phyloP scores from a whole-genome alignment of 225 moss, liverwort and hornwort genomes.

The Polytrichum formosum region DNA sequence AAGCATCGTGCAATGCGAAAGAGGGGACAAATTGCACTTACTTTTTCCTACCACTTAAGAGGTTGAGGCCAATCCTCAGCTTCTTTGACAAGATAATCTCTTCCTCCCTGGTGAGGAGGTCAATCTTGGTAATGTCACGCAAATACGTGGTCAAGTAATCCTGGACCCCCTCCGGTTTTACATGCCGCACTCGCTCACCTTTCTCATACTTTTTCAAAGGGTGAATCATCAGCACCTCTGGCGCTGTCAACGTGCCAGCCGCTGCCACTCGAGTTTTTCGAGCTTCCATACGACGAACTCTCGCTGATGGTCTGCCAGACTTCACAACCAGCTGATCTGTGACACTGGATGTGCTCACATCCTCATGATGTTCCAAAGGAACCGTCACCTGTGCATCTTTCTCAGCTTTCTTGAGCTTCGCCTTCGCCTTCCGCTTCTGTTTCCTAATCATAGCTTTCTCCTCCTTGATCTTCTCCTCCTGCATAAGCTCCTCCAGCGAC shows the following conservation, averaged over 20 bases:
- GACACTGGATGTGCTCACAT: slow-evolving; percentile 27
- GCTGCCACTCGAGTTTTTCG: slow-evolving; percentile 66
- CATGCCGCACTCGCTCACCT: slow-evolving; percentile 54
- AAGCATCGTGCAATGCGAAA: too few relatives aligned
- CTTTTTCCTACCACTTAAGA: slow-evolving; percentile 72
- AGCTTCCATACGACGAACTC: slow-evolving; percentile 81
- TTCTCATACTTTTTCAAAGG: slow-evolving; percentile 65
- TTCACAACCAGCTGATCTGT: slow-evolving; percentile 45
- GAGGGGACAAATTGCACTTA: slow-evolving; percentile 28
- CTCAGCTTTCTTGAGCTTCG: slow-evolving; percentile 22
- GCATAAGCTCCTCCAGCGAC: slow-evolving; percentile 48
- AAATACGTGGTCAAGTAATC: slow-evolving; percentile 87
- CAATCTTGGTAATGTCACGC: slow-evolving; percentile 89
- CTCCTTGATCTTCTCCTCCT: slow-evolving; percentile 36
- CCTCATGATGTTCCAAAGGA: slow-evolving; percentile 7
- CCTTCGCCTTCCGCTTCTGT: slow-evolving; percentile 12
- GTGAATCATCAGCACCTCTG: slow-evolving; percentile 73
- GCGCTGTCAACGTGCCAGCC: slow-evolving; percentile 46
- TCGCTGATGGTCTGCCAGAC: slow-evolving; percentile 86
- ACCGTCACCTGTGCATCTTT: slow-evolving; percentile 12
- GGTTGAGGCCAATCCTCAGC: slow-evolving; percentile 65
- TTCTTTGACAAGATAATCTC: slow-evolving; percentile 83
- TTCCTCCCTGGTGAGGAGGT: slow-evolving; percentile 84
- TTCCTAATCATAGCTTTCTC: slow-evolving; percentile 1
- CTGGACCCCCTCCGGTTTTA: slow-evolving; percentile 75